Base-by-base conservation (phyloP, 202 grass and related monocot genomes). In the Panicum hallii region DNA sequence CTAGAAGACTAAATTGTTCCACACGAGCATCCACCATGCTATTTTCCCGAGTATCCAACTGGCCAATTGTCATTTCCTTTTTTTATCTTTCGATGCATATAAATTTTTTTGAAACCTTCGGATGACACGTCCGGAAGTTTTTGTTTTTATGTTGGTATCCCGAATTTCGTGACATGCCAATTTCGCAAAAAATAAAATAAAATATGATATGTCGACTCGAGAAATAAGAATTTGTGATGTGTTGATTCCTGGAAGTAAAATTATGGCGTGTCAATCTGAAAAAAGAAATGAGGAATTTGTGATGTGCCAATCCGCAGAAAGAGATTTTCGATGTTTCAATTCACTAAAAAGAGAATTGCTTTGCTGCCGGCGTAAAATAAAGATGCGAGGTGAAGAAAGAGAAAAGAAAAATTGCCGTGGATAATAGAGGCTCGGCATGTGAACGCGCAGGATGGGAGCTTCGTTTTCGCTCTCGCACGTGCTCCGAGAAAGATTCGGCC, bases 401-500 rank as follows among this genome's bases (percentile, higher is more conserved):
- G 13, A 38, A 57, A 14, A 47, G 4, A 47, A 16, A 19, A 5
- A 26, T 12, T 11, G 28, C 12, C 26, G 4, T 14, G 71, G 32
- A 32, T 32, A 32, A 3, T 32, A 38, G 32, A 38, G 36, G 9
- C 23, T 23, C 5, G 0, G 11, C 58, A 38, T 80, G 87, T 84
- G 63, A 80, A 62, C 11, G 23, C 30, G 15, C 1, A 2, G 15
- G 60, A 22, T 49, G 6, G 42, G 67, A 79, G 50, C 74, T 82
- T 71, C 56, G 47, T 17, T 10, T 56, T 48, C n/a, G 73, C 22
- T 54, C 53, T 57, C 30, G 49, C 79, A 86, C 50, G 67, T 86
- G 73, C 74, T 43, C 4, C 19, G 8, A 16, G 47, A 63, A 73
- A 83, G 79, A 74, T 83, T 36, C 60, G 9, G 11, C 15, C 19